Conservation (phyloP, 768 basidiomycete genomes). For the Amanita pseudoporphyria region DNA sequence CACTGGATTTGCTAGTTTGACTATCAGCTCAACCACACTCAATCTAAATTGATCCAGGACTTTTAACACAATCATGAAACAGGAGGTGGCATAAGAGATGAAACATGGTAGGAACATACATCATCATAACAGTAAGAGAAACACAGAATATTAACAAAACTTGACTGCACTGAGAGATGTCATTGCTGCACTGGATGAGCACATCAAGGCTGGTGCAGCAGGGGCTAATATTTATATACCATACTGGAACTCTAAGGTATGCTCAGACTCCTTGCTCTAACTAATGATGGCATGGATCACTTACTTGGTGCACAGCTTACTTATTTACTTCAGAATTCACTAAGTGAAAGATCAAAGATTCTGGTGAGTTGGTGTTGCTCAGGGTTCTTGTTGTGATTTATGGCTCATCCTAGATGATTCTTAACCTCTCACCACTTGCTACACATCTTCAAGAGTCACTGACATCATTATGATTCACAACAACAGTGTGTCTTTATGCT, state of each 20-base stretch:
- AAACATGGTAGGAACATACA: too few species aligned
- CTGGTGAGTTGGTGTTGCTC: constrained; percentile 37
- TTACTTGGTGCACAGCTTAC: constrained; percentile 49
- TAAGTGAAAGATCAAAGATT: constrained; percentile 87
- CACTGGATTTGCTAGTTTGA: too few species aligned
- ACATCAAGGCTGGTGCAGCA: constrained; percentile 32
- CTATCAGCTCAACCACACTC: too few species aligned
- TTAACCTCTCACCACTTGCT: constrained; percentile 85
- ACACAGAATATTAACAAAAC: constrained; percentile 88
- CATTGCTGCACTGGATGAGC: constrained; percentile 82
- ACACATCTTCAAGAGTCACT: constrained; percentile 80
- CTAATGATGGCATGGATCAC: not conserved
- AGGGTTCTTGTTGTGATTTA: constrained; percentile 1
- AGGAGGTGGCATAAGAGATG: too few species aligned
- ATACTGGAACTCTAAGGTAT: constrained; percentile 86
- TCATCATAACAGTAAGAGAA: too few species aligned
- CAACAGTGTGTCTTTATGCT: constrained; percentile 49
- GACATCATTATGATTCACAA: constrained; percentile 85
- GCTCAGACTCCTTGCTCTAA: constrained; percentile 9
- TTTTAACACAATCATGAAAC: too few species aligned
- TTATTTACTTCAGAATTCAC: constrained; percentile 83
- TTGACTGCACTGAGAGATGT: constrained; percentile 91
- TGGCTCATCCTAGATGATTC: constrained; percentile 87
- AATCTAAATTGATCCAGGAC: too few species aligned
- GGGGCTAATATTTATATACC: constrained; percentile 68